Evolutionary conservation across 1,284 basidiomycete species (phyloP).

Genomic region (Naganishia cerealis): DNA sequence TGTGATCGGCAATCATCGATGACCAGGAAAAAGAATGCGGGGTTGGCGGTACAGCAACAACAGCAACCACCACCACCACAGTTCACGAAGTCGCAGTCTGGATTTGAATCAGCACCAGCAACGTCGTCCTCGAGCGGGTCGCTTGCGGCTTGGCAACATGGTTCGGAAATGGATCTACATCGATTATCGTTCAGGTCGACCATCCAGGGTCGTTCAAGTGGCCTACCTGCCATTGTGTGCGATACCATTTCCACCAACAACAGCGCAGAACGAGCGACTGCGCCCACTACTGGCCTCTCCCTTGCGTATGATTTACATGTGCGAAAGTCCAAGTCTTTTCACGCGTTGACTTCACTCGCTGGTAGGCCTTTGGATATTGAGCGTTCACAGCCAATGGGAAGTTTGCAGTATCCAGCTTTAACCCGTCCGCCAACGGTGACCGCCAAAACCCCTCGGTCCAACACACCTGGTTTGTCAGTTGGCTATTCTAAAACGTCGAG

Average conservation of each 20-base stretch:
- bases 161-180: not conserved
- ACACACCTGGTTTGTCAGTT: not conserved
- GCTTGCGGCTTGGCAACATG: not conserved
- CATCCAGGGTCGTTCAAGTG: not conserved
- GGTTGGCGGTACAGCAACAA: not conserved
- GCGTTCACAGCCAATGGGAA: not conserved
- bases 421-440: not conserved
- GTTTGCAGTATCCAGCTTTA: too few species aligned
- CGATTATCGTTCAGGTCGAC: not conserved
- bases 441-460: not conserved
- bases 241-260: not conserved
- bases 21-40: too few species aligned
- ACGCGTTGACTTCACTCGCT: not conserved
- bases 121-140: not conserved
- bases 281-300: slow-evolving; percentile 4
- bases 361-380: not conserved
- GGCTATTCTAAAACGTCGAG: not conserved
- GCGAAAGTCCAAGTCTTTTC: slow-evolving; percentile 8
- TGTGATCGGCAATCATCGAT: too few species aligned
- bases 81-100: not conserved
- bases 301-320: slow-evolving; percentile 24
- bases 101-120: not conserved
- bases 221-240: not conserved
- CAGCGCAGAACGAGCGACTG: not conserved
- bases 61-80: not conserved